phyloP scores from a whole-genome alignment of 768 basidiomycete species.

The Suillus paluster region DNA sequence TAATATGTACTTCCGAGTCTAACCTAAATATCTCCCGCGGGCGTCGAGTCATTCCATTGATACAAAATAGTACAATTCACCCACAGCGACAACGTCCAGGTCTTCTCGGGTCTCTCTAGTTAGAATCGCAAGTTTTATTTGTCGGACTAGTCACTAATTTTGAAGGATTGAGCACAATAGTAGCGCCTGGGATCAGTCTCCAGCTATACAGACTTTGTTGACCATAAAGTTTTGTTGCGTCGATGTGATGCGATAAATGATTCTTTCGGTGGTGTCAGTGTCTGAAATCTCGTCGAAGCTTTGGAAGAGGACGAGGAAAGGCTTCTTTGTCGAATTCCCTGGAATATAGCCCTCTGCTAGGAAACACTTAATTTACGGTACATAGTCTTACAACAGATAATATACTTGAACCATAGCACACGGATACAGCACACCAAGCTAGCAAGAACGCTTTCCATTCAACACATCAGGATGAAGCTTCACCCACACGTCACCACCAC shows the following conservation, averaged over 20 bases:
- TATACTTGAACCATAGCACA: not conserved
- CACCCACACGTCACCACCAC: conserved; percentile 42
- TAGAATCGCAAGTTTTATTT: too few species aligned
- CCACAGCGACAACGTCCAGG: not conserved
- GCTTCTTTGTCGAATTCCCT: conserved; percentile 62
- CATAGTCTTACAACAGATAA: conserved; percentile 1
- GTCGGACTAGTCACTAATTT: too few species aligned
- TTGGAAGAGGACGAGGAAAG: conserved; percentile 64
- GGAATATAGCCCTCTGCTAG: conserved; percentile 36
- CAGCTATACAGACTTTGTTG: too few species aligned
- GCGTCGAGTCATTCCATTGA: not conserved
- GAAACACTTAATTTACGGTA: conserved; percentile 17
- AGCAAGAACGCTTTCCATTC: conserved; percentile 1
- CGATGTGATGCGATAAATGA: too few species aligned
- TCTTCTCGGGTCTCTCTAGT: not conserved
- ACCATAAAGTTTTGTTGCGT: too few species aligned
- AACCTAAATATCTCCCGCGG: not conserved
- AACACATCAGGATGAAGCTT: conserved; percentile 2
- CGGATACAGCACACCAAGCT: not conserved
- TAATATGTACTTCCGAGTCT: not conserved
- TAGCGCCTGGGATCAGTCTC: too few species aligned
- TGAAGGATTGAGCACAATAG: too few species aligned
- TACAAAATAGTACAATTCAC: not conserved
- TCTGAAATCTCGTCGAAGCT: conserved; percentile 51
- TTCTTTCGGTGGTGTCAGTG: too few species aligned